Conservation (phyloP, 495 filamentous ascomycete species). For the Aspergillus nidulans region DNA sequence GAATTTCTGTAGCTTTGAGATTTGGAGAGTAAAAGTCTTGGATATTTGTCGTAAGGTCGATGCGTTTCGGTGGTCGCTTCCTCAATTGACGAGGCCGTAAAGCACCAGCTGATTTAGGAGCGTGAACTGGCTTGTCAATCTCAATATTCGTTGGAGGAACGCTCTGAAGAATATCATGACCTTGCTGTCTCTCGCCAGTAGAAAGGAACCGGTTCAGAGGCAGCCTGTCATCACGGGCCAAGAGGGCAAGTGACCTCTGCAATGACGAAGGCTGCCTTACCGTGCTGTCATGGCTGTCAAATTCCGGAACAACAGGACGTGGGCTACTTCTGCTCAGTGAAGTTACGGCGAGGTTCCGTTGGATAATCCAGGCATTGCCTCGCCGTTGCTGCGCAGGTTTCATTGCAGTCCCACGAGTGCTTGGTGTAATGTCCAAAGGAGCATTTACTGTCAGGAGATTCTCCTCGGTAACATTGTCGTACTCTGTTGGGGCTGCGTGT, state of each 20-base stretch:
- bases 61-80: constrained; percentile 43
- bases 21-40: constrained; percentile 20
- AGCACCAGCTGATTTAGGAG: neutral
- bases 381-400: constrained; percentile 16
- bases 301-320: constrained; percentile 39
- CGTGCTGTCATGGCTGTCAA: constrained; percentile 20
- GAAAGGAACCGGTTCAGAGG: constrained; percentile 39
- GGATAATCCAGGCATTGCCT: constrained; percentile 36
- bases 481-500: neutral
- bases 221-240: constrained; percentile 28
- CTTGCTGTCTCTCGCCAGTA: neutral
- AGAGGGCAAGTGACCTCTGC: constrained; percentile 23
- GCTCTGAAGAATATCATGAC: neutral
- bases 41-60: constrained; percentile 39
- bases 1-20: constrained; percentile 4
- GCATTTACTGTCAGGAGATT: neutral
- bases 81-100: constrained; percentile 36
- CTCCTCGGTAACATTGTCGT: constrained; percentile 1
- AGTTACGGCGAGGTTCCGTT: constrained; percentile 30
- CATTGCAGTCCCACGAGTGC: neutral
- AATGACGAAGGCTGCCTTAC: constrained; percentile 21
- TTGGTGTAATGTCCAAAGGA: neutral
- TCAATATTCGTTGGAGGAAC: neutral
- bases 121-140: neutral
- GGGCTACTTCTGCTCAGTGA: constrained; percentile 30